Evolutionary conservation across 805 yeast genomes (phyloP), one percentile per base, ranked within the genome.

Genomic region (Yarrowia bubula): DNA sequence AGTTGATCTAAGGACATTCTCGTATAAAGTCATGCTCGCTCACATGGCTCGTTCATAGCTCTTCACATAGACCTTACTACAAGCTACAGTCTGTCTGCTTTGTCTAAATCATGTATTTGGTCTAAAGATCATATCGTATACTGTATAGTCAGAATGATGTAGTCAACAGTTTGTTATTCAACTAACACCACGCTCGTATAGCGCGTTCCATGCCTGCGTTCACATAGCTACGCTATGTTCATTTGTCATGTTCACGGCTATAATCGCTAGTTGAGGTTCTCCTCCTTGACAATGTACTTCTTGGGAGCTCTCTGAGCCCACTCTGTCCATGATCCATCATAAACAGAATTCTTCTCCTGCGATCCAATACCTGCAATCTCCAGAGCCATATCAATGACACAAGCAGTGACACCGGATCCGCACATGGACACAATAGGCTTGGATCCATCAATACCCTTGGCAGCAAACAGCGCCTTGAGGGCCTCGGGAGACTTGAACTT

Each of bases 371-470:
- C 65, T 0, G 85, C 86, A 4, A 71, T 65, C 42, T 60, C 39
- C 10, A 83, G 79, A 1, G 96, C 98, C 8, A 88, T 78, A 75
- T 89, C 88, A 51, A 93, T 81, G 44, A 95, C 86, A 68, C 93
- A 90, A 0, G 98, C 98, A 10, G 98, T 87, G 57, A 95, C 98
- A 51, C 98, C 99, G 0, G 98, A 88, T 33, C 98, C 99, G 74
- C 99, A 95, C 90, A 90, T 85, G 43, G 88, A 89, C 58, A 95
- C 85, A 17, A 89, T 85, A 11, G 90, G 92, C 71, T 88, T 87
- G 15, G 79, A 75, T 4, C 74, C 72, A 66, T 78, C 78, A 10
- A 78, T 70, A 3, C 78, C 77, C 44, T 81, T 74, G 46, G 76
- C 77, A 8, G 79, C 72, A 69, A 92, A 82, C 10, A 85, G 74